Evolutionary conservation across 208 protist species (phyloP).

Genomic region (Trypanosomatidae sp.): DNA sequence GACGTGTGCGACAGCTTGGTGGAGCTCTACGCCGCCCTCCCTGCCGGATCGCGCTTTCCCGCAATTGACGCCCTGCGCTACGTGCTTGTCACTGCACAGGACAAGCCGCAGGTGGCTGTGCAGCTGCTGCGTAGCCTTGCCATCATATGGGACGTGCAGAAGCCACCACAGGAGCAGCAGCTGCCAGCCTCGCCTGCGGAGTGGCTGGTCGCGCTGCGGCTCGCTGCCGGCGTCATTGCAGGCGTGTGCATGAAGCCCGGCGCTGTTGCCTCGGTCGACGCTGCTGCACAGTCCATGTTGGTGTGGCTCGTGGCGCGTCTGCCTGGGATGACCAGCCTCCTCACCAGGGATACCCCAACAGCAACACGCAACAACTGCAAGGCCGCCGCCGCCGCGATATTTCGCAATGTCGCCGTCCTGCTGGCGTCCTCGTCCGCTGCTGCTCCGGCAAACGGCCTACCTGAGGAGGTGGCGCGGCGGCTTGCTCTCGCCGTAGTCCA

Average conservation of each 20-base stretch:
- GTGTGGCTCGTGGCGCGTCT: slow-evolving; percentile 14
- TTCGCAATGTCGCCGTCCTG: slow-evolving; percentile 21
- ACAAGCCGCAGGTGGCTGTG: neutral
- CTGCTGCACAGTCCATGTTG: slow-evolving; percentile 5
- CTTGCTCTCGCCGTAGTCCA: slow-evolving; percentile 21
- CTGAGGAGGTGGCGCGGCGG: neutral
- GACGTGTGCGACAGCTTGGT: slow-evolving; percentile 13
- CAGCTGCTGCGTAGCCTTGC: slow-evolving; percentile 3
- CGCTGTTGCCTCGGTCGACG: neutral
- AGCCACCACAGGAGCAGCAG: slow-evolving; percentile 5
- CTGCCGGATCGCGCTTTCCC: slow-evolving; percentile 34
- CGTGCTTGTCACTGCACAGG: slow-evolving; percentile 5
- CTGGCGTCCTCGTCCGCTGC: too few relatives aligned
- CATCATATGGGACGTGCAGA: slow-evolving; percentile 2
- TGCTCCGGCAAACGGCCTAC: slow-evolving; percentile 3
- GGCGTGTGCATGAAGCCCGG: slow-evolving; percentile 9
- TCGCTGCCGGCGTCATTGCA: slow-evolving; percentile 19
- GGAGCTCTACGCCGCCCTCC: slow-evolving; percentile 21
- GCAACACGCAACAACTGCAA: slow-evolving; percentile 13
- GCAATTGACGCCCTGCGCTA: slow-evolving; percentile 38
- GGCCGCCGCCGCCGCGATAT: slow-evolving; percentile 17
- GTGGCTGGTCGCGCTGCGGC: slow-evolving; percentile 23
- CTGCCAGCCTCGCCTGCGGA: slow-evolving; percentile 21
- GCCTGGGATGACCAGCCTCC: slow-evolving; percentile 20
- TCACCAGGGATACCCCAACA: slow-evolving; percentile 11